Conservation (phyloP, 768 basidiomycete species). For the Brasilioporus rufonigricans region DNA sequence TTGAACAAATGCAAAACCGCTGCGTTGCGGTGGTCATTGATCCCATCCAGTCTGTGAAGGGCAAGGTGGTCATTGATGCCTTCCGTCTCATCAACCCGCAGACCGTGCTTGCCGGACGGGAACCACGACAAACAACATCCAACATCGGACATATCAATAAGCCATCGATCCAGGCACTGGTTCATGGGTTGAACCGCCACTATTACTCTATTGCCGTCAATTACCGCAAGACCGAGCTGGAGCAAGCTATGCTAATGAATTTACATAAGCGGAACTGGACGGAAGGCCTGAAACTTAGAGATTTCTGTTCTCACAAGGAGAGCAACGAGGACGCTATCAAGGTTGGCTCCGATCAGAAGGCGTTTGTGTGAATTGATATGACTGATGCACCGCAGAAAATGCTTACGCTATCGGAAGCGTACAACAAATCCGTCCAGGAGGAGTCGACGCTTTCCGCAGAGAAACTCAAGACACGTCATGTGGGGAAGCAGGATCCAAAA, state of each 20-base stretch:
- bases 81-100: constrained; percentile 96
- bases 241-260: constrained; percentile 99
- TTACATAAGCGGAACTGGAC: constrained; percentile 99
- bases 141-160: constrained; percentile 99
- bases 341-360: constrained; percentile 46
- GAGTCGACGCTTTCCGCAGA: constrained; percentile 93
- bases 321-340: constrained; percentile 92
- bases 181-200: constrained; percentile 96
- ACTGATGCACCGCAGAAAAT: constrained; percentile 48
- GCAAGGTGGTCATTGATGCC: constrained; percentile 98
- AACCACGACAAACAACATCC: constrained; percentile 95
- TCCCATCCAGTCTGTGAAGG: constrained; percentile 98
- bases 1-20: constrained; percentile 89
- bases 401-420: constrained; percentile 88
- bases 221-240: constrained; percentile 96
- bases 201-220: constrained; percentile 98
- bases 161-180: constrained; percentile 97
- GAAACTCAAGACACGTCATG: constrained; percentile 95
- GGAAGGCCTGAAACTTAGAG: constrained; percentile 87
- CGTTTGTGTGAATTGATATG: constrained; percentile 16
- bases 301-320: constrained; percentile 88
- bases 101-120: constrained; percentile 84
- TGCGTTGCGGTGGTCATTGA: constrained; percentile 98
- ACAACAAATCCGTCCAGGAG: constrained; percentile 98
- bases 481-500: constrained; percentile 98